Percentiles rank a stretch among this genome's conserved stretches.
These are phyloP conservation scores for Furcasterigmium furcatum DNA, from an alignment of 2,329 filamentous ascomycete species.

Conservation along the genomic window DNA sequence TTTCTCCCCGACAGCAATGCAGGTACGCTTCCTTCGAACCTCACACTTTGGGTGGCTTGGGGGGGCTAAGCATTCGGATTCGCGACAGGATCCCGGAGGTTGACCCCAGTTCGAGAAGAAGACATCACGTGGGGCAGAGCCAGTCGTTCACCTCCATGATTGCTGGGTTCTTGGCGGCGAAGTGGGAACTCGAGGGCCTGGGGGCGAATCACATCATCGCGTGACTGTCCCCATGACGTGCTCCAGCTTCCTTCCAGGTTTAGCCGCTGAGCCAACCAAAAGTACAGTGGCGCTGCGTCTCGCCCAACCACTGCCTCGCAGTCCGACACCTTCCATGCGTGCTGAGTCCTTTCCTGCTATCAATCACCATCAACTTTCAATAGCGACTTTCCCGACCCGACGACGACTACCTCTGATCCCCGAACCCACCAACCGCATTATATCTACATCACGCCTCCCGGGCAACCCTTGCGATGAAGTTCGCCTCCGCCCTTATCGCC, in stretches of 20 bases:
- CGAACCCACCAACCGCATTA: background rate
- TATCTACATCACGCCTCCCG: background rate
- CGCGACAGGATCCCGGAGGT: too few species aligned
- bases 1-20: too few species aligned
- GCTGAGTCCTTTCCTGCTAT: slow-evolving; percentile 11
- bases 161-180: too few species aligned
- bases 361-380: slow-evolving; percentile 4
- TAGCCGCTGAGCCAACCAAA: slow-evolving; percentile 10
- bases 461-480: slow-evolving; percentile 29
- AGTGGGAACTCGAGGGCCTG: too few species aligned
- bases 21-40: too few species aligned
- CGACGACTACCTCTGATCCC: slow-evolving; percentile 5
- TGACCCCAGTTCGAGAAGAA: too few species aligned
- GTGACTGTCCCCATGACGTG: slow-evolving; percentile 14
- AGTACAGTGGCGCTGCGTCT: slow-evolving; percentile 2
- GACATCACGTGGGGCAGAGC: too few species aligned
- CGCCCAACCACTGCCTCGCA: slow-evolving; percentile 6
- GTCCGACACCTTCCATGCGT: background rate
- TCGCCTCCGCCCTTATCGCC: slow-evolving; percentile 38
- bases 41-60: too few species aligned
- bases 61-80: too few species aligned
- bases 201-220: slow-evolving; percentile 9
- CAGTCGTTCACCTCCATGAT: too few species aligned
- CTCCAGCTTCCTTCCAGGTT: slow-evolving; percentile 5
- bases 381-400: slow-evolving; percentile 3